Base-by-base conservation (phyloP, 306 rosid species). In the Vachellia collinsii region DNA sequence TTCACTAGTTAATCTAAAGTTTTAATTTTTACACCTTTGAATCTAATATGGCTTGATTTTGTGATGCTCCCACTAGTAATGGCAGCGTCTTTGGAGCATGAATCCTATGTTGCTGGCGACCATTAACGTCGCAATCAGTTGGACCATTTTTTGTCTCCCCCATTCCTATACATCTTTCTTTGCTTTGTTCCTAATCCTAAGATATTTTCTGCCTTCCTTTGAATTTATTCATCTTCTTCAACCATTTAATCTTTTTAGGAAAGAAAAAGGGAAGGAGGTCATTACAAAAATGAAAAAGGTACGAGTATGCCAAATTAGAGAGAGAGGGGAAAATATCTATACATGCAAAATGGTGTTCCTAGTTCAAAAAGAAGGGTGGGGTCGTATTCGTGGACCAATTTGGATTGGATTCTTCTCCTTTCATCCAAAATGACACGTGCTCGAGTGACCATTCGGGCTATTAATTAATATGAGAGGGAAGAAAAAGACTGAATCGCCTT, bases 111-210 rank as follows among this genome's bases (percentile, higher is more conserved):
- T 53, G 68, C 75, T 75, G 76, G 76, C 63, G 37, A 43, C 76
- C 75, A 54, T 74, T 66, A 20, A 75, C 22, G 77, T 75, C 54
- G 44, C 77, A 20, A 58, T 75, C 84, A 68, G 64, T 34, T 43
- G 80, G 77, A 81, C 80, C 80, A 68, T 74, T 14, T 39, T 66
- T 25, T 56, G 69, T 61, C 63, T 8, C 13, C 63, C 63, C 20
- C 8, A 20, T 56, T 16, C 5, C 6, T 0, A 56, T 23, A 56
- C 4, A 23, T 56, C 20, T 50, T 8, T 8, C 20, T 19, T 56
- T 56, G 34, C 14, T 56, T 56, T 56, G 3, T 56, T n/a, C 34
- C 25, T 22, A 20, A 20, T 54, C 25, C 61, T 54, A 23, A 19
- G 61, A 54, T 54, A 7, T 54, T 54, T 54, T 54, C 25, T 54